Evolutionary conservation across 495 filamentous ascomycete genomes (phyloP).

Genomic region (Chlorociboria aeruginascens): DNA sequence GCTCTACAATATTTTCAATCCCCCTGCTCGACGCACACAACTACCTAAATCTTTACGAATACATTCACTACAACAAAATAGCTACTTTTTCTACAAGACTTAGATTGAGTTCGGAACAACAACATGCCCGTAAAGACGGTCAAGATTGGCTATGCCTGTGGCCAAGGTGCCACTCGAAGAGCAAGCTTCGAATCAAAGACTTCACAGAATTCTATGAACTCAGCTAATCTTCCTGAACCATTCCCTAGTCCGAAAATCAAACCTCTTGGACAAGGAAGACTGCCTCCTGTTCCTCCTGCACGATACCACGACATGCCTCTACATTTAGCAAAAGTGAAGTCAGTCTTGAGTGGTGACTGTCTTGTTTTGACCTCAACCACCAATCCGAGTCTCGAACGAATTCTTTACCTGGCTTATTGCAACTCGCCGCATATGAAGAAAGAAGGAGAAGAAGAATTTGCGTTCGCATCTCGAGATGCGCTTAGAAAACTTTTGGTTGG

Average conservation of each 20-base stretch:
- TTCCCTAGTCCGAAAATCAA: conserved; percentile 10
- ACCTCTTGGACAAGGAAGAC: neutral
- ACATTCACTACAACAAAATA: neutral
- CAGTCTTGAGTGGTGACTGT: conserved; percentile 85
- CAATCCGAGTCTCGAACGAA: conserved; percentile 65
- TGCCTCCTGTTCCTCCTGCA: conserved; percentile 8
- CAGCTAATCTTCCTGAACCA: conserved; percentile 17
- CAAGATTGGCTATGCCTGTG: conserved; percentile 14
- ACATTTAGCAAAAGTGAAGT: conserved; percentile 74
- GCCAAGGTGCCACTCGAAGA: neutral
- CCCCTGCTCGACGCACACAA: neutral
- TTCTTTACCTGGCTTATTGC: conserved; percentile 81
- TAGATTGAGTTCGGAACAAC: neutral
- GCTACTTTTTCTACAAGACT: neutral
- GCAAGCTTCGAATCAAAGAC: neutral
- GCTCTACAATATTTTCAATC: neutral
- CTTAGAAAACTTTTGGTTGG: conserved; percentile 74
- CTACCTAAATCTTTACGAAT: neutral
- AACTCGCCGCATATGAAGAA: conserved; percentile 73
- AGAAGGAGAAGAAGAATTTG: conserved; percentile 86
- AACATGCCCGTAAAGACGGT: conserved; percentile 7
- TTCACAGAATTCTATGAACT: conserved; percentile 1
- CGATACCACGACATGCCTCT: conserved; percentile 16
- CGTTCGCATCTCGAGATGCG: conserved; percentile 87
- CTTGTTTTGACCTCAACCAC: conserved; percentile 64